Conservation (phyloP, 2,329 filamentous ascomycete genomes). For the Dothideomycetes sp. region DNA sequence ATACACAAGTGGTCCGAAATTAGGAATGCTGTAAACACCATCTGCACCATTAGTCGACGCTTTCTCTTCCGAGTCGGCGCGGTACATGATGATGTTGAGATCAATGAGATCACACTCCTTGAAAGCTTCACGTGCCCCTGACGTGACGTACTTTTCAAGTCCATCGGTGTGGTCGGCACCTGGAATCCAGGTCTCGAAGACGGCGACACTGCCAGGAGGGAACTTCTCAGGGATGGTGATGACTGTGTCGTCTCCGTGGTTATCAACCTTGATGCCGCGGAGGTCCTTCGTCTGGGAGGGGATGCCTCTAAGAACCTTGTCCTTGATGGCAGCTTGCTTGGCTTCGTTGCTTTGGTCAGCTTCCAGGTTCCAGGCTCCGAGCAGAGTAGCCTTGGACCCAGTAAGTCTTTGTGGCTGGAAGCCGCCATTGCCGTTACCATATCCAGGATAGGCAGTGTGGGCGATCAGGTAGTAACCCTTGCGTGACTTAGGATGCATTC, state of each 20-base stretch:
- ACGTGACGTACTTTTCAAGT: conserved; percentile 76
- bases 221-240: conserved; percentile 76
- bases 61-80: conserved; percentile 79
- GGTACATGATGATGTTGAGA: conserved; percentile 84
- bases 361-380: conserved; percentile 87
- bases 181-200: conserved; percentile 95
- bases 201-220: conserved; percentile 83
- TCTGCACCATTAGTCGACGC: conserved; percentile 70
- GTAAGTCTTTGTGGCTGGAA: conserved; percentile 70
- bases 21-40: conserved; percentile 81
- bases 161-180: conserved; percentile 72
- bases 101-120: conserved; percentile 63
- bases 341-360: conserved; percentile 68
- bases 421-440: conserved; percentile 70
- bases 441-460: conserved; percentile 89
- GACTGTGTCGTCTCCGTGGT: conserved; percentile 60
- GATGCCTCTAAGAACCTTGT: conserved; percentile 69
- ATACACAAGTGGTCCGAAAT: conserved; percentile 76
- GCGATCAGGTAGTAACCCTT: conserved; percentile 94
- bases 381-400: conserved; percentile 72
- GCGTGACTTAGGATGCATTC: conserved; percentile 82
- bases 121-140: conserved; percentile 70
- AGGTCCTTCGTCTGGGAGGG: conserved; percentile 70
- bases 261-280: conserved; percentile 61
- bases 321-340: conserved; percentile 51